Evolutionary conservation across 257 asterid genomes (phyloP), one percentile per base, ranked within the genome.

Genomic region (Jasminum sambac): DNA sequence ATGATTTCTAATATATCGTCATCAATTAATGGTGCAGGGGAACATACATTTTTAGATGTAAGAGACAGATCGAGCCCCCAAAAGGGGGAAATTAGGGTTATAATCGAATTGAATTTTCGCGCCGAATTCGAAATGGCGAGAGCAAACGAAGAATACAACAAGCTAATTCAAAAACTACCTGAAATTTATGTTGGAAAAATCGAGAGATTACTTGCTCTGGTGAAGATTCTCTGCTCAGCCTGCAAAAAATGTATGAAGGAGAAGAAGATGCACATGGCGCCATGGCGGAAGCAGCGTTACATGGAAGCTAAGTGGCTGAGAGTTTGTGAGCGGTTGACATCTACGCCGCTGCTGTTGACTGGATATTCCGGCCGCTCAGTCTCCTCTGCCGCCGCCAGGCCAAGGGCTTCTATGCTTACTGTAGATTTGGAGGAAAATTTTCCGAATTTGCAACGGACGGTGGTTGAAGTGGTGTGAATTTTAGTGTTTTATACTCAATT

Each of bases 221-320:
- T 89, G 40, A 90, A 87, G 86, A 85, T 94, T 8, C 46, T 89
- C 70, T 89, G 97, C 16, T 74, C 77, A 0, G 94, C 95, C 0
- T 86, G 96, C 2, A 94, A 94, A 74, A 90, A 85, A 72, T 90
- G 96, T 84, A 87, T 89, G 97, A 87, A 84, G 84, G 96, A 87
- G 77, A 90, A 84, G 66, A 93, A 90, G 67, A 89, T 93, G 88
- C 96, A 93, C 75, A 72, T 93, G 87, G 98, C 89, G 5, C 98
- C 97, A 1, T 93, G 98, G 98, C 84, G 98, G 44, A 90, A 87
- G 76, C 94, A 87, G 1, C 80, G 88, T 2, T 94, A 94, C 83
- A 90, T 94, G 98, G 92, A 94, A 66, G 96, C 97, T 6, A 94
- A 94, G 79, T 94, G 98, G 98, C 81, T 89, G 0, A 80, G 73